These are phyloP conservation scores for Xylaria sp. DNA, from an alignment of 2,329 filamentous ascomycete genomes.

Conservation along the genomic window DNA sequence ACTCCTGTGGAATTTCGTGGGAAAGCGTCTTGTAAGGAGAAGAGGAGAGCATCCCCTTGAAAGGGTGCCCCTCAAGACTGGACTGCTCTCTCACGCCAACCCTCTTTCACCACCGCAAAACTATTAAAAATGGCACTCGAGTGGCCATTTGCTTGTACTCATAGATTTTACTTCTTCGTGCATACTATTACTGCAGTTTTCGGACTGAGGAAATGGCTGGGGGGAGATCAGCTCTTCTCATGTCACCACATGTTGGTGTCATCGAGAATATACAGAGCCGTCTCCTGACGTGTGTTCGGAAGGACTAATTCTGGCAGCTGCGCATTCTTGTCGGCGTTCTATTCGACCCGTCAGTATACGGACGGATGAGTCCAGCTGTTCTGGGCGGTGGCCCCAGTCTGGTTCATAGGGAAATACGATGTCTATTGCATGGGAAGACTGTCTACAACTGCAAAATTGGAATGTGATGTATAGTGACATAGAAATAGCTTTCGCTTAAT, in stretches of 20 bases:
- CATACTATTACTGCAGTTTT: slow-evolving; percentile 3
- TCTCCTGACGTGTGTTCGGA: too few species aligned
- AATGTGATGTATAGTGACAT: neutral
- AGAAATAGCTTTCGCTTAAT: too few species aligned
- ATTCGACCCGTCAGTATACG: neutral
- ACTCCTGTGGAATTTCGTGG: neutral
- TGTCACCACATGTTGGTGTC: too few species aligned
- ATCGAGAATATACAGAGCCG: too few species aligned
- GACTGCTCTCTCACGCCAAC: neutral
- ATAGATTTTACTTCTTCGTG: slow-evolving; percentile 7
- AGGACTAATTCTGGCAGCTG: too few species aligned
- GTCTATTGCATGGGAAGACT: slow-evolving; percentile 6
- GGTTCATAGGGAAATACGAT: slow-evolving; percentile 17
- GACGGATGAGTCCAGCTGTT: neutral
- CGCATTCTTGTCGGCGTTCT: too few species aligned
- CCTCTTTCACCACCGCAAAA: slow-evolving; percentile 1
- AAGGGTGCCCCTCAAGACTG: too few species aligned
- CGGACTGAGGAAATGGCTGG: neutral
- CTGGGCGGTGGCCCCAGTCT: neutral
- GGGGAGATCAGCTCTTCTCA: too few species aligned
- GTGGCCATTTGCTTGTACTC: slow-evolving; percentile 20
- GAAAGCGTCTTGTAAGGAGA: neutral
- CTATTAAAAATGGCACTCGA: slow-evolving; percentile 10
- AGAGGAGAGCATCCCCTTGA: too few species aligned
- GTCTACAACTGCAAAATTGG: slow-evolving; percentile 4